Evolutionary conservation across 2,329 filamentous ascomycete genomes (phyloP).

Genomic region (Neoarthrinium moseri): DNA sequence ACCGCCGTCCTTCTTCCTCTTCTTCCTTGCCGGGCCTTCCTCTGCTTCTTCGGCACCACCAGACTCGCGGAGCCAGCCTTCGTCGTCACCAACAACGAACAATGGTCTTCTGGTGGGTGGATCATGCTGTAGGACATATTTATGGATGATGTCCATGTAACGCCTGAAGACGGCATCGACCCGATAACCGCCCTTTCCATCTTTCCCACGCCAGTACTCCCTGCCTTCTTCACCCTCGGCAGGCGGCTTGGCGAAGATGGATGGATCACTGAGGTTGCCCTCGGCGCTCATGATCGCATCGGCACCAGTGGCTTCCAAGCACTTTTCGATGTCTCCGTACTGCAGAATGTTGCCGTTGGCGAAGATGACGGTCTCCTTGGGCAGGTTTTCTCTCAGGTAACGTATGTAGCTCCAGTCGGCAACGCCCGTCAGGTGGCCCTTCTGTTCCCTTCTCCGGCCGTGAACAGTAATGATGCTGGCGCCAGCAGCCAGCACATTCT

Average conservation of each 20-base stretch:
- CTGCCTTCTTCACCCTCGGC: constrained; percentile 62
- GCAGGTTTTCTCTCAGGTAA: constrained; percentile 79
- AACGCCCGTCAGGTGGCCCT: constrained; percentile 90
- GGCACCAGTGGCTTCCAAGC: constrained; percentile 79
- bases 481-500: constrained; percentile 81
- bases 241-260: constrained; percentile 74
- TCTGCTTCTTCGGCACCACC: constrained; percentile 26
- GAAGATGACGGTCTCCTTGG: constrained; percentile 87
- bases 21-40: constrained; percentile 40
- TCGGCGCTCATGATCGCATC: constrained; percentile 97
- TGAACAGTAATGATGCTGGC: constrained; percentile 94
- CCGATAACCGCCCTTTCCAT: constrained; percentile 81
- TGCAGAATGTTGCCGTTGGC: constrained; percentile 94
- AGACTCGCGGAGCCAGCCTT: constrained; percentile 41
- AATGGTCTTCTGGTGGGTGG: constrained; percentile 70
- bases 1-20: constrained; percentile 45
- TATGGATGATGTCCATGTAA: constrained; percentile 88
- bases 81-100: constrained; percentile 64
- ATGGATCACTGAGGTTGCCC: constrained; percentile 89
- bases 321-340: constrained; percentile 72
- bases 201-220: constrained; percentile 82
- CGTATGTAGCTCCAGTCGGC: constrained; percentile 89
- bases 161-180: constrained; percentile 84
- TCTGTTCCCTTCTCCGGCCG: constrained; percentile 84
- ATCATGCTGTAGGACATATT: constrained; percentile 65